These are phyloP conservation scores for Aspergillus sp. DNA, from an alignment of 2,329 filamentous ascomycete species.

Conservation along the genomic window DNA sequence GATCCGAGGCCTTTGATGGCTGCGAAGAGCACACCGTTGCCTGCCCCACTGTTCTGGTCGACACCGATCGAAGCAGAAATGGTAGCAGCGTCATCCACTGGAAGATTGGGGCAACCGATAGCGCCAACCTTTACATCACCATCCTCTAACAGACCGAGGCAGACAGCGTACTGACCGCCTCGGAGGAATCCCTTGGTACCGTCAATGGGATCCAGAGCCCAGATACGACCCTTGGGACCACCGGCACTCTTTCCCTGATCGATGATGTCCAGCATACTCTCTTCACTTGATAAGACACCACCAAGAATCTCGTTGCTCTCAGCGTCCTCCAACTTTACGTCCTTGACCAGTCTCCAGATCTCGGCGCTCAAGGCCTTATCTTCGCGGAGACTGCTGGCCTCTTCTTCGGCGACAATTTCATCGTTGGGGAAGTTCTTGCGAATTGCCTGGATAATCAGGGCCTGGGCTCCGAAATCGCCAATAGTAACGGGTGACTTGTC, in stretches of 20 bases:
- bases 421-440: slow-evolving; percentile 87
- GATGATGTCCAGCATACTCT: slow-evolving; percentile 60
- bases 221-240: slow-evolving; percentile 62
- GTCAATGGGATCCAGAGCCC: slow-evolving; percentile 96
- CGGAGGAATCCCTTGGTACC: slow-evolving; percentile 96
- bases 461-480: slow-evolving; percentile 96
- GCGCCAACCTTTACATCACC: slow-evolving; percentile 93
- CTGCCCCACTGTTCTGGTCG: slow-evolving; percentile 70
- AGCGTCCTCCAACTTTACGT: slow-evolving; percentile 66
- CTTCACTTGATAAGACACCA: slow-evolving; percentile 64
- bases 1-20: slow-evolving; percentile 79
- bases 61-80: slow-evolving; percentile 71
- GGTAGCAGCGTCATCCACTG: slow-evolving; percentile 74
- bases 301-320: slow-evolving; percentile 68
- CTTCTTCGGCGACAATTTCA: slow-evolving; percentile 92
- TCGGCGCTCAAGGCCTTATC: slow-evolving; percentile 69
- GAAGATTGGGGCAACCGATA: slow-evolving; percentile 92
- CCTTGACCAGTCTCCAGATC: slow-evolving; percentile 81
- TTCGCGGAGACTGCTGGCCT: slow-evolving; percentile 74
- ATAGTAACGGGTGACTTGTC: slow-evolving; percentile 97
- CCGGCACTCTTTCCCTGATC: slow-evolving; percentile 52
- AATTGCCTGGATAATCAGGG: slow-evolving; percentile 89
- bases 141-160: slow-evolving; percentile 86
- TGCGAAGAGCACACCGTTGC: slow-evolving; percentile 84
- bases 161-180: slow-evolving; percentile 96